Evolutionary conservation across 768 basidiomycete species (phyloP).

Genomic region (Cystofilobasidium macerans): DNA sequence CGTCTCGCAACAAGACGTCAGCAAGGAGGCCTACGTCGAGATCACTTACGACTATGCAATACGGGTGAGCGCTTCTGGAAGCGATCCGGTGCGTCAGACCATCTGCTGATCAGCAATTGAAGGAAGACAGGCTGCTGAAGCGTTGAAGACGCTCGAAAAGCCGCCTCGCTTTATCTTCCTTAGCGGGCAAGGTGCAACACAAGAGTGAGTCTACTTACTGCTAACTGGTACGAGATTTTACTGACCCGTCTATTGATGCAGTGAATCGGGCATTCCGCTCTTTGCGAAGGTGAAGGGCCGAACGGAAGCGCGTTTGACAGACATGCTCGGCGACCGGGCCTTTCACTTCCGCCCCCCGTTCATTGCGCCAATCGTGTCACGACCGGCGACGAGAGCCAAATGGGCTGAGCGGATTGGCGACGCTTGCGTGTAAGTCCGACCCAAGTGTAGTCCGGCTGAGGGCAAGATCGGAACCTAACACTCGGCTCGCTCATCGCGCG

Average conservation of each 20-base stretch:
- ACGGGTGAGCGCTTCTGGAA: too few species aligned
- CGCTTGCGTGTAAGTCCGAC: background rate
- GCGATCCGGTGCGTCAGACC: too few species aligned
- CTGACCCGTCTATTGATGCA: background rate
- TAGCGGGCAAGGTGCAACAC: background rate
- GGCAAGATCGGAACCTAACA: too few species aligned
- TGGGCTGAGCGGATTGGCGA: background rate
- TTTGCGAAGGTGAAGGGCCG: background rate
- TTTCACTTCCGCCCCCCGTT: background rate
- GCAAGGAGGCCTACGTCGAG: background rate
- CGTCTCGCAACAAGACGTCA: background rate
- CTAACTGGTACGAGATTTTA: background rate
- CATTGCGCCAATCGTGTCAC: background rate
- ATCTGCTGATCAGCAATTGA: too few species aligned
- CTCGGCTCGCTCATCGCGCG: background rate
- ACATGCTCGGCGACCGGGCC: background rate
- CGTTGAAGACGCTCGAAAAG: background rate
- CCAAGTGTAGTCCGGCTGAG: too few species aligned
- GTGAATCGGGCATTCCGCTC: background rate
- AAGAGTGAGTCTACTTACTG: constrained; percentile 2
- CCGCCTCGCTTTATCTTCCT: background rate
- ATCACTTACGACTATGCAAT: background rate
- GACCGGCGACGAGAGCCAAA: background rate
- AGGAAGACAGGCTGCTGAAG: background rate
- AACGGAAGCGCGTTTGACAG: background rate